Percentiles rank a stretch among this genome's conserved stretches.
Conservation (phyloP, 768 basidiomycete genomes). For the Clavulina sp. region DNA sequence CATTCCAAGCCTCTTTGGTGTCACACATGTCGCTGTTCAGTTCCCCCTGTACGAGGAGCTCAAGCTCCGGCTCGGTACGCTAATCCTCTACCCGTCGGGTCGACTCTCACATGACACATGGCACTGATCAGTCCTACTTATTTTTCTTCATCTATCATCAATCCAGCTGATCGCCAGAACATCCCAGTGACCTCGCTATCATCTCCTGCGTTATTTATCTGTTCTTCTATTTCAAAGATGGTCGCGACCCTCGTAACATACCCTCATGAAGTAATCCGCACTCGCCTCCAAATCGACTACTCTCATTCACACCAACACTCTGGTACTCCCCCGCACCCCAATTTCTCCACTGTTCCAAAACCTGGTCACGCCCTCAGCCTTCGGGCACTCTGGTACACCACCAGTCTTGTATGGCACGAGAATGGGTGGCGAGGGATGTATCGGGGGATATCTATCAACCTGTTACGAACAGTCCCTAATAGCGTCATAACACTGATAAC, state of each 20-base stretch:
- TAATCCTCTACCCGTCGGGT: constrained; percentile 2
- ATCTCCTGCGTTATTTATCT: constrained; percentile 54
- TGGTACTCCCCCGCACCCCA: constrained; percentile 1
- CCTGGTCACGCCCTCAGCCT: constrained; percentile 1
- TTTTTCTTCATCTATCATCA: not conserved
- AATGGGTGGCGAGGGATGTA: constrained; percentile 88
- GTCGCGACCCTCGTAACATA: constrained; percentile 89
- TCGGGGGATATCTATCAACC: constrained; percentile 84
- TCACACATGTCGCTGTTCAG: constrained; percentile 89
- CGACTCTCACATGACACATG: not conserved
- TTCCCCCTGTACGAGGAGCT: constrained; percentile 93
- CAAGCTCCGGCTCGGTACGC: constrained; percentile 73
- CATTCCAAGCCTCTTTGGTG: constrained; percentile 82
- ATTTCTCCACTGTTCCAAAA: not conserved
- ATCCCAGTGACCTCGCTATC: constrained; percentile 23
- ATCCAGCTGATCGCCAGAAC: constrained; percentile 4
- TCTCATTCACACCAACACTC: not conserved
- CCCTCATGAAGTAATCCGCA: constrained; percentile 97
- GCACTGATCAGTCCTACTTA: not conserved
- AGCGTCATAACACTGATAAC: constrained; percentile 92
- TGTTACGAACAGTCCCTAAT: constrained; percentile 88
- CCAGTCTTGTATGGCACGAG: constrained; percentile 49
- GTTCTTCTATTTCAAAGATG: constrained; percentile 92
- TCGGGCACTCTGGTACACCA: constrained; percentile 58
- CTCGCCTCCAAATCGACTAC: constrained; percentile 66